These are phyloP conservation scores for Paramecium octaurelia DNA, from an alignment of 73 alveolate genomes.

Conservation along the genomic window DNA sequence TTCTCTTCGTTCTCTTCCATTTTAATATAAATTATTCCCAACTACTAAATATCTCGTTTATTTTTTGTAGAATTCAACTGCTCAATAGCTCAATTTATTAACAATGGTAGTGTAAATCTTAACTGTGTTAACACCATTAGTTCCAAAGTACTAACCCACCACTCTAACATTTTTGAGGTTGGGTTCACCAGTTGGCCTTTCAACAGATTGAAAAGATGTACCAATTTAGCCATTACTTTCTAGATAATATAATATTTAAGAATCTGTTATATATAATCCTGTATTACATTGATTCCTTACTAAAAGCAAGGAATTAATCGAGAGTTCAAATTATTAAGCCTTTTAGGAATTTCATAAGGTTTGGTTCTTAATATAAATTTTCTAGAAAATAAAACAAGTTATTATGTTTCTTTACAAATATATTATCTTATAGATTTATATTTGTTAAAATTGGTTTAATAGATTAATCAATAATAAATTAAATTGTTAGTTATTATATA, in stretches of 20 bases:
- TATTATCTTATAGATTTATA: no score
- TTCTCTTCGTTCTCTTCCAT: conserved; percentile 52
- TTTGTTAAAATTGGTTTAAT: no score
- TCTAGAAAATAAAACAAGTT: no score
- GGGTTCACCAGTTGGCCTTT: conserved; percentile 63
- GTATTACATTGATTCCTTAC: neutral
- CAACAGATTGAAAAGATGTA: conserved; percentile 13
- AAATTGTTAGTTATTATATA: neutral
- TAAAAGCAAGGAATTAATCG: neutral
- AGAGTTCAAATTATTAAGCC: no score
- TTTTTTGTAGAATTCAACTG: conserved; percentile 25
- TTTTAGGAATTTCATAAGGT: no score
- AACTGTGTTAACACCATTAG: conserved; percentile 47
- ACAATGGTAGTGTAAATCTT: conserved; percentile 50
- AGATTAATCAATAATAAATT: no score
- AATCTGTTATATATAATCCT: neutral
- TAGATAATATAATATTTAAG: neutral
- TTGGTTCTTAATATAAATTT: no score
- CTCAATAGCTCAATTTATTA: neutral
- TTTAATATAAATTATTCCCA: conserved; percentile 49
- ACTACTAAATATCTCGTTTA: conserved; percentile 47
- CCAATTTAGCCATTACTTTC: conserved; percentile 56
- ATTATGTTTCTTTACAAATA: no score
- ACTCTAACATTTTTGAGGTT: conserved; percentile 42
- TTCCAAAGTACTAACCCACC: conserved; percentile 51